Conservation (phyloP, 371 early-diverging fungal genomes). For the Sporodiniella umbellata region DNA sequence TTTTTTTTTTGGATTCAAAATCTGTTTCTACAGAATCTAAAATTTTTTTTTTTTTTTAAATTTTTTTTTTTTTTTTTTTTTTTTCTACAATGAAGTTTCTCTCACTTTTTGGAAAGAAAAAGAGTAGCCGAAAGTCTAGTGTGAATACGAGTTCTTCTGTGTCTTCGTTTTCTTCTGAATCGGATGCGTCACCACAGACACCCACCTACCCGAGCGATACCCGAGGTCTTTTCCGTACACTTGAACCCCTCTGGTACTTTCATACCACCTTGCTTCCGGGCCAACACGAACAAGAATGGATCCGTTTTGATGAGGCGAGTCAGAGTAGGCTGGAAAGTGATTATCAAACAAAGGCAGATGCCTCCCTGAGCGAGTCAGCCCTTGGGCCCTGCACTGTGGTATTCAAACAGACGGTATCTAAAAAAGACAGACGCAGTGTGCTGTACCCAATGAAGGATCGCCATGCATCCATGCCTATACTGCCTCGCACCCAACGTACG, state of each 20-base stretch:
- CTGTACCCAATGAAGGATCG: slow-evolving; percentile 7
- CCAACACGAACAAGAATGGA: slow-evolving; percentile 19
- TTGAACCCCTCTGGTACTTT: slow-evolving; percentile 43
- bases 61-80: background rate
- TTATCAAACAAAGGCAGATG: slow-evolving; percentile 9
- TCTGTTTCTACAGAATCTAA: too few relatives aligned
- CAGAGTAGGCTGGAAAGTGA: slow-evolving; percentile 24
- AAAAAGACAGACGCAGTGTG: slow-evolving; percentile 11
- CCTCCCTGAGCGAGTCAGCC: slow-evolving; percentile 10
- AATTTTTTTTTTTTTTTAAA: too few relatives aligned
- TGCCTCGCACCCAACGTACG: background rate
- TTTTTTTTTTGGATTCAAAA: too few relatives aligned
- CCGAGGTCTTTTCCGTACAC: slow-evolving; percentile 42
- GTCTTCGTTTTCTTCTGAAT: slow-evolving; percentile 22
- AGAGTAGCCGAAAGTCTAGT: slow-evolving; percentile 2
- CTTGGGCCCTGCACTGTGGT: slow-evolving; percentile 23
- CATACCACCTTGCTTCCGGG: slow-evolving; percentile 9
- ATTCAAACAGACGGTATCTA: slow-evolving; percentile 6
- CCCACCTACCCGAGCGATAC: slow-evolving; percentile 25
- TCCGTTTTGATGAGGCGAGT: slow-evolving; percentile 25
- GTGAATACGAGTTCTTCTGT: slow-evolving; percentile 15
- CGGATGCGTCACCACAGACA: slow-evolving; percentile 19
- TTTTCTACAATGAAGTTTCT: slow-evolving; percentile 6
- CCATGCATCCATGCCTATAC: slow-evolving; percentile 20
- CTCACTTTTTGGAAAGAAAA: slow-evolving; percentile 16